Evolutionary conservation across 805 yeast species (phyloP).

Genomic region (Ogataea siamensis): DNA sequence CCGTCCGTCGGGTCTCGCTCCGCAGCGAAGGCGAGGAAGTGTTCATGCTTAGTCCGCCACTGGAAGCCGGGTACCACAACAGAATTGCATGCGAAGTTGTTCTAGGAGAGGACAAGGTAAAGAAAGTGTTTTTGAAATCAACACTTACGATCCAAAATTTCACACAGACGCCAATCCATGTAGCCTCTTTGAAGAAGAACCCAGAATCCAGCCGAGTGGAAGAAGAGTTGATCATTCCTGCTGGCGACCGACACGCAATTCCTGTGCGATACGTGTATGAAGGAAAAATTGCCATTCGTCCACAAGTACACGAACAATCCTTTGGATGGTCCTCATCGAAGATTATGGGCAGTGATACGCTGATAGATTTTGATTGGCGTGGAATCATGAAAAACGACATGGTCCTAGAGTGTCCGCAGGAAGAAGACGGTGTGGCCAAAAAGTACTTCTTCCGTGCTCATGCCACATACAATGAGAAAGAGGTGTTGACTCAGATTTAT

Average conservation of each 20-base stretch:
- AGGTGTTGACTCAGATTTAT: constrained; percentile 69
- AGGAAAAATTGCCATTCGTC: constrained; percentile 58
- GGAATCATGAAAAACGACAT: constrained; percentile 47
- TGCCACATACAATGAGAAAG: constrained; percentile 61
- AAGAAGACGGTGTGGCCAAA: constrained; percentile 34
- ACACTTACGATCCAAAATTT: constrained; percentile 68
- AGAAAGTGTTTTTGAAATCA: constrained; percentile 73
- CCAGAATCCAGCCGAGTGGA: constrained; percentile 32
- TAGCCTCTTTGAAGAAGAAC: constrained; percentile 33
- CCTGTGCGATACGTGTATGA: constrained; percentile 71
- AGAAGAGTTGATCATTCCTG: constrained; percentile 41
- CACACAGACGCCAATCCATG: constrained; percentile 55
- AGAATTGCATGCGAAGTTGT: constrained; percentile 70
- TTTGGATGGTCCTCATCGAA: constrained; percentile 68
- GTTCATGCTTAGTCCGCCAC: constrained; percentile 61
- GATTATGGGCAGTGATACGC: constrained; percentile 17
- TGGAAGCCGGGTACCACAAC: constrained; percentile 51
- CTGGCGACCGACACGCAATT: constrained; percentile 60
- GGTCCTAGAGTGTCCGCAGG: constrained; percentile 59
- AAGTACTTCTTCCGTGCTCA: constrained; percentile 64
- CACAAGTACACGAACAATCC: constrained; percentile 47
- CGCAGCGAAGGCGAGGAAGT: constrained; percentile 82
- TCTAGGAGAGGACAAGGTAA: constrained; percentile 74
- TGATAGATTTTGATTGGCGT: constrained; percentile 56
- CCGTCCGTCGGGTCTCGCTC: constrained; percentile 58